Percentiles rank a stretch among this genome's conserved stretches.
Conservation (phyloP, 441 rosid species). For the Geranium incanum region DNA sequence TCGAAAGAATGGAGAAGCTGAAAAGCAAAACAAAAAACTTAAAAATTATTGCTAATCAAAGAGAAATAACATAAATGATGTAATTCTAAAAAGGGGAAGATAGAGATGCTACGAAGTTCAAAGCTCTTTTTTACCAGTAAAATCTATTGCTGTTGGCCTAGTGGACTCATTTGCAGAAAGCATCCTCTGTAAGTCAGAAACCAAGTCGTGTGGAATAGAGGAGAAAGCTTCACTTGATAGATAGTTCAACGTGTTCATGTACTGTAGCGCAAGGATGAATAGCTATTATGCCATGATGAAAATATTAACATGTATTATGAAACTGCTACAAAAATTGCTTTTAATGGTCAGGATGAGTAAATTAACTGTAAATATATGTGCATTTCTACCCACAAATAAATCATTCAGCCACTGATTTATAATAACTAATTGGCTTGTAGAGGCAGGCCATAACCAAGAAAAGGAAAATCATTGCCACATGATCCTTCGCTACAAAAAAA, state of each 20-base stretch:
- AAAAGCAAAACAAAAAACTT: constrained; percentile 20
- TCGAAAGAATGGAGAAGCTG: constrained; percentile 85
- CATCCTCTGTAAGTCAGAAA: constrained; percentile 82
- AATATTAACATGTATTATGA: not conserved
- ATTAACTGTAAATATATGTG: not conserved
- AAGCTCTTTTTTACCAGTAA: constrained; percentile 50
- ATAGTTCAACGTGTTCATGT: constrained; percentile 83
- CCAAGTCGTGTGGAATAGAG: constrained; percentile 64
- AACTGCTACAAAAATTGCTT: no score
- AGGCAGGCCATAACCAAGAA: not conserved
- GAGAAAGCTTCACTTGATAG: constrained; percentile 80
- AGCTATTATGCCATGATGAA: constrained; percentile 7
- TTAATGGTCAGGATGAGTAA: no score
- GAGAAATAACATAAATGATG: not conserved
- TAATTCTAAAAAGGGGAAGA: not conserved
- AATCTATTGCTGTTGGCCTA: constrained; percentile 81
- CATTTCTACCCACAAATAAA: no score
- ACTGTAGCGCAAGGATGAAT: constrained; percentile 45
- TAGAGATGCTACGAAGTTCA: not conserved
- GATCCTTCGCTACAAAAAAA: not conserved
- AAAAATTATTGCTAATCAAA: not conserved
- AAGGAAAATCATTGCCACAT: not conserved
- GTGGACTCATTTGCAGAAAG: constrained; percentile 68
- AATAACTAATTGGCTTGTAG: not conserved
- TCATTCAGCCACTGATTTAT: no score